Evolutionary conservation across 164 flowering plant genomes (phyloP), one percentile per base, ranked within the genome.

Genomic region (Stephania japonica): DNA sequence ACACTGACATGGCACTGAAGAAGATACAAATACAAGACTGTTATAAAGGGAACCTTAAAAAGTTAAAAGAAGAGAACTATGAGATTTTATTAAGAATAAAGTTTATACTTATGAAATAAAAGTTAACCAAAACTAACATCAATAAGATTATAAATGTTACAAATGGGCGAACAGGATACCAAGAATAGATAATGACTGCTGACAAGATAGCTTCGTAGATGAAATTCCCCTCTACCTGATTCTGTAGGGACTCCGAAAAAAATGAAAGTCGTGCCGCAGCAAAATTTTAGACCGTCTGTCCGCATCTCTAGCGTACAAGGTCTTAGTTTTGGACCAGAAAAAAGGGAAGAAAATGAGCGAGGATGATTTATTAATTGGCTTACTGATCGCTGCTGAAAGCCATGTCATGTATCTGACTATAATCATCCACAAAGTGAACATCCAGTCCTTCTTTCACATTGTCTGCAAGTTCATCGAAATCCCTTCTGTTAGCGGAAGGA

Each of bases 391-490:
- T 78, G 3, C 27, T 67, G 65, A 96, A 91, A 67, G 97, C 97
- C 74, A 96, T 67, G n/a, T 86, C 75, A 69, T 81, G 86, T 76
- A 96, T 93, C 84, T 96, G 88, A 63, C 67, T 82, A 82, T 90
- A 93, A 42, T 88, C 83, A 27, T 96, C 97, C 7, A 90, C 98
- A 75, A 96, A 96, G 76, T 93, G 97, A 24, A 90, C 99, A 53
- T 90, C 95, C 18, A 96, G 91, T 53, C 99, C 99, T 84, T 93
- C 98, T 83, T 87, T 93, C 41, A 96, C 97, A 72, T 93, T 93
- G 5, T 80, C 62, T 2, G 97, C 86, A 62, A 96, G 95, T 85
- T 96, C 97, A 59, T 96, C 99, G 56, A 80, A 96, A 78, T 96
- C 99, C 82, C 97, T 85, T 72, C 84, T 66, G 84, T 96, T 96